Conservation (phyloP, 768 basidiomycete genomes). For the Xerocomellus amylosporus region DNA sequence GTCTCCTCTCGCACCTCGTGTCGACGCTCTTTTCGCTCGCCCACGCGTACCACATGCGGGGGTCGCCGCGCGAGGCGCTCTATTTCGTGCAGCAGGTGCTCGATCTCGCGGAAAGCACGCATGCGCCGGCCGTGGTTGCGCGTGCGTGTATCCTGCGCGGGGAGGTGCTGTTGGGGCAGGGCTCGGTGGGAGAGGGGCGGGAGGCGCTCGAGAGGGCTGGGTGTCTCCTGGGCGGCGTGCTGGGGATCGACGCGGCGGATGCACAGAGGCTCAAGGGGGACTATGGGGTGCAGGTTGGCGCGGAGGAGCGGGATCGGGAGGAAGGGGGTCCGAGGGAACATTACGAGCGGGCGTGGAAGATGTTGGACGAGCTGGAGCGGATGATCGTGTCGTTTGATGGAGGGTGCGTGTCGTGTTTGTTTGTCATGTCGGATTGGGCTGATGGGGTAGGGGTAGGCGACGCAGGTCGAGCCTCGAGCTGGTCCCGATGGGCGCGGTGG, state of each 20-base stretch:
- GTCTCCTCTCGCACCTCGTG: constrained; percentile 69
- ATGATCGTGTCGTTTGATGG: constrained; percentile 54
- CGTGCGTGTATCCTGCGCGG: constrained; percentile 65
- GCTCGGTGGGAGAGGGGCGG: constrained; percentile 55
- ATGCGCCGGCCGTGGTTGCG: constrained; percentile 60
- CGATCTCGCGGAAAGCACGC: constrained; percentile 67
- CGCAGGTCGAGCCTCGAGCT: constrained; percentile 45
- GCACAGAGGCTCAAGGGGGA: constrained; percentile 56
- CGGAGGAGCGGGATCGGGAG: constrained; percentile 19
- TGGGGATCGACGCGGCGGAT: constrained; percentile 58
- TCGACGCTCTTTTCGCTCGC: constrained; percentile 62
- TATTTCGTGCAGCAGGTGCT: constrained; percentile 78
- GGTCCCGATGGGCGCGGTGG: constrained; percentile 14
- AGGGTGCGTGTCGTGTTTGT: constrained; percentile 37
- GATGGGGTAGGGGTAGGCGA: constrained; percentile 28
- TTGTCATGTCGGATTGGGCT: not conserved
- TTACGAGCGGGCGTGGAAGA: constrained; percentile 53
- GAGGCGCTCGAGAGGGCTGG: constrained; percentile 52
- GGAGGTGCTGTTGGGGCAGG: constrained; percentile 67
- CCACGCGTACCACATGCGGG: constrained; percentile 64
- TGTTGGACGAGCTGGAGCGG: constrained; percentile 61
- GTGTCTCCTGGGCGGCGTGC: constrained; percentile 43
- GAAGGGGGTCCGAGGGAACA: constrained; percentile 47
- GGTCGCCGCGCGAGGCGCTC: constrained; percentile 81
- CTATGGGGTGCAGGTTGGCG: constrained; percentile 40